Evolutionary conservation across 1,284 basidiomycete species (phyloP).

Genomic region (Cutaneotrichosporon arboriforme): DNA sequence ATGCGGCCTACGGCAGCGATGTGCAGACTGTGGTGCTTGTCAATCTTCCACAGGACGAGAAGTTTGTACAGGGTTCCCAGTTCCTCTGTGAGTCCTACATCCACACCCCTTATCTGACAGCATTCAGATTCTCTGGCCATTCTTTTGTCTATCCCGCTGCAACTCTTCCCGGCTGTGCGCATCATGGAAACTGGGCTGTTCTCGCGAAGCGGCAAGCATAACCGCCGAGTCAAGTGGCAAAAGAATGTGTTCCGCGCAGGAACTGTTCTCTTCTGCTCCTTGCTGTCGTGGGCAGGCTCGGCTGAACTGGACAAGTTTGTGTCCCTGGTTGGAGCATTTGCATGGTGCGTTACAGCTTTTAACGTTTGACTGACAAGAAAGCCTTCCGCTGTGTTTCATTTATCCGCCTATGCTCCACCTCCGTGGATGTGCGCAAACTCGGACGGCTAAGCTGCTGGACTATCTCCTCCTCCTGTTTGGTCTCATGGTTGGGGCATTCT

Average conservation of each 20-base stretch:
- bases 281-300: conserved; percentile 77
- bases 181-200: conserved; percentile 98
- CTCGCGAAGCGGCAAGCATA: conserved; percentile 65
- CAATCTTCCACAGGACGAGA: conserved; percentile 79
- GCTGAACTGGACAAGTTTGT: conserved; percentile 96
- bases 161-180: conserved; percentile 93
- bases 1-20: conserved; percentile 79
- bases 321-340: conserved; percentile 84
- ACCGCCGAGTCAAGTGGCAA: conserved; percentile 59
- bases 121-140: conserved; percentile 69
- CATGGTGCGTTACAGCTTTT: conserved; percentile 67
- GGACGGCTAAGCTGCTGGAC: conserved; percentile 66
- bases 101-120: not conserved
- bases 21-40: conserved; percentile 92
- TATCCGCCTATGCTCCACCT: conserved; percentile 93
- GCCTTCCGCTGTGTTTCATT: conserved; percentile 88
- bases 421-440: conserved; percentile 73
- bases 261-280: conserved; percentile 69
- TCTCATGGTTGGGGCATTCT: conserved; percentile 72
- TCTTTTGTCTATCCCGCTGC: conserved; percentile 85
- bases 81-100: conserved; percentile 59
- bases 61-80: conserved; percentile 80
- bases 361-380: conserved; percentile 35
- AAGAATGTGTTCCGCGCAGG: conserved; percentile 86
- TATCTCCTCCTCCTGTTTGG: conserved; percentile 78